Evolutionary conservation across 1,139 yeast genomes (phyloP).

Genomic region (Saccharomyces uvarum): DNA sequence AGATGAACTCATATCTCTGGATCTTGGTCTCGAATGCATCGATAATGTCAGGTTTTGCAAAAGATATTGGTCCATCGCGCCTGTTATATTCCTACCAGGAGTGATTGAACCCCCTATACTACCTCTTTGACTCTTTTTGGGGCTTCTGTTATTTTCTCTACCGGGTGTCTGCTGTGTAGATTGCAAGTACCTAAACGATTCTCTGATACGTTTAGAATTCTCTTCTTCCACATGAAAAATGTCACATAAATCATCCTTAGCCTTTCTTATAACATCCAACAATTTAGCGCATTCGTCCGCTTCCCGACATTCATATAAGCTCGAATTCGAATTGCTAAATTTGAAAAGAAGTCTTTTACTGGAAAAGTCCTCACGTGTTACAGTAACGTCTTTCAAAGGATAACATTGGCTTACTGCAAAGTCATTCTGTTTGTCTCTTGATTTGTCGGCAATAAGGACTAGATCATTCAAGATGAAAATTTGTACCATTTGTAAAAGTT

Average conservation of each 20-base stretch:
- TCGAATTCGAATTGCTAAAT: slow-evolving; percentile 15
- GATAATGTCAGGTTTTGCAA: slow-evolving; percentile 25
- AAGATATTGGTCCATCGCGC: slow-evolving; percentile 22
- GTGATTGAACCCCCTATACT: slow-evolving; percentile 15
- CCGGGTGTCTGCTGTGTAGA: slow-evolving; percentile 27
- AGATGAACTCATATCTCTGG: slow-evolving; percentile 15
- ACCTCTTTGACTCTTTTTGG: slow-evolving; percentile 23
- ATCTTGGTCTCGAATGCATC: slow-evolving; percentile 23
- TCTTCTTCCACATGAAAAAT: slow-evolving; percentile 37
- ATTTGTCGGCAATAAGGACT: slow-evolving; percentile 63
- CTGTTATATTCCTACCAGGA: background rate
- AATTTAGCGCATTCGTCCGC: slow-evolving; percentile 53
- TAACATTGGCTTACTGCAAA: slow-evolving; percentile 75
- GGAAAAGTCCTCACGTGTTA: slow-evolving; percentile 30
- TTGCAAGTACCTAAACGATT: slow-evolving; percentile 40
- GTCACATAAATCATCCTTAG: slow-evolving; percentile 51
- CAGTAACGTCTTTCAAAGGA: slow-evolving; percentile 57
- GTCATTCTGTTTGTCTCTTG: slow-evolving; percentile 36
- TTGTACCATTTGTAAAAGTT: slow-evolving; percentile 69
- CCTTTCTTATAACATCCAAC: slow-evolving; percentile 53
- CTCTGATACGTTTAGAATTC: slow-evolving; percentile 40
- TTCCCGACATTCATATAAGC: slow-evolving; percentile 47
- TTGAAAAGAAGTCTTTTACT: slow-evolving; percentile 27
- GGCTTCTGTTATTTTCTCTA: slow-evolving; percentile 24
- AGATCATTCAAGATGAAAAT: slow-evolving; percentile 73